Percentiles rank a stretch among this genome's conserved stretches.
Evolutionary conservation across 2,329 filamentous ascomycete genomes (phyloP).

Genomic region (Fusarium torreyae): DNA sequence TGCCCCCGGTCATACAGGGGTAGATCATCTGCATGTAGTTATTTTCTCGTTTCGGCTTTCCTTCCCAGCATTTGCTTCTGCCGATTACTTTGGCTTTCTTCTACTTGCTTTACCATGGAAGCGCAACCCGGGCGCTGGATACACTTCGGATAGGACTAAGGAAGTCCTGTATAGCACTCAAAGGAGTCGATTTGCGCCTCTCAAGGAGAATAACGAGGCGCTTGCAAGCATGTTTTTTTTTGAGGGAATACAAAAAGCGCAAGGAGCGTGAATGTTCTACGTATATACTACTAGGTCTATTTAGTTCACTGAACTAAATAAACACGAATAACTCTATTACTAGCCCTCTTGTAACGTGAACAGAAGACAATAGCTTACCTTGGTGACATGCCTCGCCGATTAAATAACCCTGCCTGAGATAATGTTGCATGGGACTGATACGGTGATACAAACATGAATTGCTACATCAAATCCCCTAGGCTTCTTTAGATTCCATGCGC

Average conservation of each 20-base stretch:
- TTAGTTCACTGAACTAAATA: slow-evolving; percentile 18
- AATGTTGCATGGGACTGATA: too few species aligned
- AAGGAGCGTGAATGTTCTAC: slow-evolving; percentile 6
- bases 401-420: background rate
- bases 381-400: background rate
- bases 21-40: slow-evolving; percentile 21
- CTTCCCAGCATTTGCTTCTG: slow-evolving; percentile 6
- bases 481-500: slow-evolving; percentile 12
- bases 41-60: slow-evolving; percentile 14
- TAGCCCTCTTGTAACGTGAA: background rate
- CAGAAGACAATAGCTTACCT: background rate
- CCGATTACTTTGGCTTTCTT: slow-evolving; percentile 19
- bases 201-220: slow-evolving; percentile 7
- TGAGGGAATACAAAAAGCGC: slow-evolving; percentile 15
- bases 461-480: background rate
- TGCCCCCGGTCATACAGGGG: slow-evolving; percentile 20
- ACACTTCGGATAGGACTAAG: background rate
- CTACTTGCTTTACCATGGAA: slow-evolving; percentile 8
- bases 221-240: slow-evolving; percentile 10
- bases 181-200: slow-evolving; percentile 3
- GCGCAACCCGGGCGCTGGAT: slow-evolving; percentile 5
- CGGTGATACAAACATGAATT: slow-evolving; percentile 3
- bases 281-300: slow-evolving; percentile 23
- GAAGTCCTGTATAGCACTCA: slow-evolving; percentile 5
- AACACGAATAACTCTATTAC: slow-evolving; percentile 7